Evolutionary conservation across 2,329 filamentous ascomycete genomes (phyloP).

Genomic region (Onygena corvina): DNA sequence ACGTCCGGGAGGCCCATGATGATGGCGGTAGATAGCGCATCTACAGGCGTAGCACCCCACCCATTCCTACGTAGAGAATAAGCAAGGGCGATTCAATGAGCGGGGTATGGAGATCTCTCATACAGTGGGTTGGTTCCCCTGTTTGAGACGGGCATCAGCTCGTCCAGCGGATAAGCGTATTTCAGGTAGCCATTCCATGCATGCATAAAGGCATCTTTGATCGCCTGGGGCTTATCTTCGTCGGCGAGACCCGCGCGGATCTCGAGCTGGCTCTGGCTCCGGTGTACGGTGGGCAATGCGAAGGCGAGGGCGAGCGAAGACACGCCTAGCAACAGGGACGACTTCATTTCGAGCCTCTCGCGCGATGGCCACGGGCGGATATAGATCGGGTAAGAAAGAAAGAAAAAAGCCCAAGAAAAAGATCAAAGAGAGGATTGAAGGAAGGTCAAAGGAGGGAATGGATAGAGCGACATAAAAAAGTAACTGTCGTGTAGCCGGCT

Average conservation of each 20-base stretch:
- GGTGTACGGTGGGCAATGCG: slow-evolving; percentile 7
- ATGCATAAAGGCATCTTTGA: slow-evolving; percentile 56
- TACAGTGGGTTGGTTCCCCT: slow-evolving; percentile 57
- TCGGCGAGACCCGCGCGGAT: neutral
- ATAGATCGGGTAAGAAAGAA: neutral
- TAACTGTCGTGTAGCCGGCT: neutral
- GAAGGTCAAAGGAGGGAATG: neutral
- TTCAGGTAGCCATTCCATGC: slow-evolving; percentile 63
- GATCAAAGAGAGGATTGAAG: neutral
- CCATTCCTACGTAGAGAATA: slow-evolving; percentile 48
- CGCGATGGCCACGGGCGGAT: neutral
- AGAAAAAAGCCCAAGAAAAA: neutral
- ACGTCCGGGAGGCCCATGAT: slow-evolving; percentile 60
- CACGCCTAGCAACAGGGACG: neutral
- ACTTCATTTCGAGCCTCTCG: neutral
- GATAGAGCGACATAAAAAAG: neutral
- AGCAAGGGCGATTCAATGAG: neutral
- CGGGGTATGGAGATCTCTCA: slow-evolving; percentile 14
- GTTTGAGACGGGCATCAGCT: slow-evolving; percentile 57
- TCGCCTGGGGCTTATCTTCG: slow-evolving; percentile 41
- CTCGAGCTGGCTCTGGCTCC: neutral
- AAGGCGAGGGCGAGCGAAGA: slow-evolving; percentile 7
- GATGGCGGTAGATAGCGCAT: slow-evolving; percentile 67
- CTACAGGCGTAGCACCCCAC: slow-evolving; percentile 74
- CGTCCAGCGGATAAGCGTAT: slow-evolving; percentile 67